These are phyloP conservation scores for Margaritispora aquatica DNA, from an alignment of 495 filamentous ascomycete genomes.

Conservation along the genomic window DNA sequence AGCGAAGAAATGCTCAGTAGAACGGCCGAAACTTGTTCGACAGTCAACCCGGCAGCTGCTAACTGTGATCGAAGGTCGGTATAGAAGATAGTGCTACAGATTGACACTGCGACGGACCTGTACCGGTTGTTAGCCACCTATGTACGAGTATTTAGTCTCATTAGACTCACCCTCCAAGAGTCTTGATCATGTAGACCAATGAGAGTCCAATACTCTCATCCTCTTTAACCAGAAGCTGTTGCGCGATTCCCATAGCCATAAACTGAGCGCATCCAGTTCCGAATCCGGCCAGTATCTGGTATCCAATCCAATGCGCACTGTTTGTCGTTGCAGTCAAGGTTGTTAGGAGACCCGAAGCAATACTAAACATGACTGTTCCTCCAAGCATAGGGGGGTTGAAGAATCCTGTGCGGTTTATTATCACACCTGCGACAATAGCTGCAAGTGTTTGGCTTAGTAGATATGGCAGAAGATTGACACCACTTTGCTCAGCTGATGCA, in stretches of 20 bases:
- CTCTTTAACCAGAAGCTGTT: background rate
- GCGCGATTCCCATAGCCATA: slow-evolving; percentile 9
- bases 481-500: background rate
- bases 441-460: background rate
- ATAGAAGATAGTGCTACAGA: background rate
- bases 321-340: slow-evolving; percentile 14
- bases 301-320: slow-evolving; percentile 8
- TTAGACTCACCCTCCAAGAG: background rate
- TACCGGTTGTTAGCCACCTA: background rate
- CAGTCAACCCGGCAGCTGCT: background rate
- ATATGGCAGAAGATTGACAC: slow-evolving; percentile 1
- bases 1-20: background rate
- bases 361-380: slow-evolving; percentile 23
- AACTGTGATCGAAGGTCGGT: background rate
- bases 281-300: slow-evolving; percentile 27
- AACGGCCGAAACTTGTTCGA: background rate
- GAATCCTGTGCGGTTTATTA: slow-evolving; percentile 17
- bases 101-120: background rate
- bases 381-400: slow-evolving; percentile 25
- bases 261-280: slow-evolving; percentile 5
- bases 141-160: background rate
- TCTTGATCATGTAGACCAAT: background rate
- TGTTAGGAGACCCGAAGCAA: slow-evolving; percentile 39
- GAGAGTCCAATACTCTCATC: background rate
- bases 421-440: background rate